Evolutionary conservation across 2,329 filamentous ascomycete species (phyloP).

Genomic region (Penicillium thymicola): DNA sequence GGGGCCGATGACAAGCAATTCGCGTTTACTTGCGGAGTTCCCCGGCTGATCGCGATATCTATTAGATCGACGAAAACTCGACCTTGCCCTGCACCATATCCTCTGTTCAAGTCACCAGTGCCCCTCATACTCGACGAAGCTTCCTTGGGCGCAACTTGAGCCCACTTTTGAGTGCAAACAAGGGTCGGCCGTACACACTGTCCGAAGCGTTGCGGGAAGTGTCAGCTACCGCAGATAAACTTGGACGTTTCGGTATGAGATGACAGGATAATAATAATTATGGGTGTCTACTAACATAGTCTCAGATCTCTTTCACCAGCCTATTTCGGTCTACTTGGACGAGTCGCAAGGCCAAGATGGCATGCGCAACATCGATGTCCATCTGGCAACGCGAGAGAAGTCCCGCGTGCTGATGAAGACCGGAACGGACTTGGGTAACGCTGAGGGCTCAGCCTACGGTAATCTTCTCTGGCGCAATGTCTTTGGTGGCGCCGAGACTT

Average conservation of each 20-base stretch:
- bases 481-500: constrained; percentile 86
- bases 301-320: constrained; percentile 79
- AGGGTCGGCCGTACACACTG: constrained; percentile 69
- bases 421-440: constrained; percentile 89
- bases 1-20: not conserved
- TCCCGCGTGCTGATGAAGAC: constrained; percentile 85
- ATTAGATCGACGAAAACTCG: constrained; percentile 73
- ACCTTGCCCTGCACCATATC: constrained; percentile 85
- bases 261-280: not conserved
- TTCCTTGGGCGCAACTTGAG: constrained; percentile 81
- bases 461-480: constrained; percentile 86
- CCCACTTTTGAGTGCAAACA: constrained; percentile 69
- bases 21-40: constrained; percentile 3
- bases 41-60: constrained; percentile 12
- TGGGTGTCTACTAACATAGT: constrained; percentile 16
- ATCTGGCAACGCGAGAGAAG: constrained; percentile 73
- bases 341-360: constrained; percentile 65
- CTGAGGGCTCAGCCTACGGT: constrained; percentile 89
- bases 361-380: constrained; percentile 74
- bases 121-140: constrained; percentile 72
- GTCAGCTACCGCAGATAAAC: constrained; percentile 66
- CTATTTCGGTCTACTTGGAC: constrained; percentile 79
- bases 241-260: constrained; percentile 71
- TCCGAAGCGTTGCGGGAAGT: constrained; percentile 74
- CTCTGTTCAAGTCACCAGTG: constrained; percentile 78